phyloP scores from a whole-genome alignment of 2,329 filamentous ascomycete genomes.

The Pyrenochaeta sp. region DNA sequence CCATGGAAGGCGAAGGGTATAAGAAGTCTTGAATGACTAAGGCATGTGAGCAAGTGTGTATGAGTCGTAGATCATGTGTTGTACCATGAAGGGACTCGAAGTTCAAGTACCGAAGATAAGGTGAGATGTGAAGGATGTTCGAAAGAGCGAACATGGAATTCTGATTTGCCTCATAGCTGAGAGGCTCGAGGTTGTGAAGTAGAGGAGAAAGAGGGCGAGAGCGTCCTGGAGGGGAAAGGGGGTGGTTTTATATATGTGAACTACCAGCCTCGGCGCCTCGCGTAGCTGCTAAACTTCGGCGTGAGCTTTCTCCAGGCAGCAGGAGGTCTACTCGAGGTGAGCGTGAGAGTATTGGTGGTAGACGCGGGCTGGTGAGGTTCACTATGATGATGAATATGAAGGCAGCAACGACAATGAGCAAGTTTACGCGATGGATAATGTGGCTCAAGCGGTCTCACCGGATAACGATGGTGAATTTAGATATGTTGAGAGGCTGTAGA shows the following conservation, averaged over 20 bases:
- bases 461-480: neutral
- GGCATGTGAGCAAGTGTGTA: constrained; percentile 1
- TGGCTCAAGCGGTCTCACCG: constrained; percentile 16
- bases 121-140: neutral
- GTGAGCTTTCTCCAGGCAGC: constrained; percentile 9
- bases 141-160: neutral
- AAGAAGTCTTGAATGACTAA: constrained; percentile 6
- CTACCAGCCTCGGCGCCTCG: neutral
- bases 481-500: neutral
- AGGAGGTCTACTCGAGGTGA: constrained; percentile 8
- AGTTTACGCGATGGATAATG: neutral
- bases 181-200: neutral
- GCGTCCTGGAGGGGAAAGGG: constrained; percentile 1
- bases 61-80: constrained; percentile 6
- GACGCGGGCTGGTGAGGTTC: constrained; percentile 1
- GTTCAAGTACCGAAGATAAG: constrained; percentile 5
- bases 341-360: constrained; percentile 8
- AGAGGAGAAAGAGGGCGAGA: neutral
- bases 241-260: constrained; percentile 8
- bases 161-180: neutral
- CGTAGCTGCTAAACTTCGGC: constrained; percentile 3
- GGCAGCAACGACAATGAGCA: constrained; percentile 1
- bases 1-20: constrained; percentile 1
- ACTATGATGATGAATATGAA: constrained; percentile 6
- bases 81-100: constrained; percentile 9